Evolutionary conservation across 2,329 filamentous ascomycete species (phyloP), one percentile per base, ranked within the genome.

Genomic region (Aspergillus hortae): DNA sequence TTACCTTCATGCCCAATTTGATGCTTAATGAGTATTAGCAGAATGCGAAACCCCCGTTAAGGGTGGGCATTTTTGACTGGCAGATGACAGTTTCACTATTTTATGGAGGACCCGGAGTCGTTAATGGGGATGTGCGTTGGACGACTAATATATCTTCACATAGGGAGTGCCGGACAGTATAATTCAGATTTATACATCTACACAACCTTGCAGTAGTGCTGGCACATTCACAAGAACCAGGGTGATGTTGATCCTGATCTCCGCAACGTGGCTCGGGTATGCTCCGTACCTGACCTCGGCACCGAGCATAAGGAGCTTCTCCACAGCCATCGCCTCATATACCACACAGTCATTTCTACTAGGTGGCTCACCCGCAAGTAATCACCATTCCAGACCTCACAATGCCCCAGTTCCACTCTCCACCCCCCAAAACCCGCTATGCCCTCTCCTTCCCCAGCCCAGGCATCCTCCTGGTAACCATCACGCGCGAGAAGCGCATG

Each of bases 381-480:
- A 35, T 7, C 33, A 10, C 38, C 38, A 41, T 19, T 17, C 4
- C 38, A 41, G 38, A 2, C 14, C 4, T 6, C 3, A 6, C 38
- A 17, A 42, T 42, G 40, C 4, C 40, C n/a, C 35, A n/a, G 15
- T 42, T 42, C 19, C 5, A 17, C 15, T 10, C 40, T 17, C 40
- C 40, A 17, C 40, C 40, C 17, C 40, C 40, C 17, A 21, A 17
- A 42, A 42, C 40, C 40, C 15, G 15, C 40, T 42, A 42, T 17
- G 15, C n/a, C 17, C 40, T 42, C 19, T 60, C 67, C 44, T 72
- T 74, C 63, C 77, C 77, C 57, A 57, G 63, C 41, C 58, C 68
- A 15, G 63, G 67, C 44, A 63, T 77, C 58, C 63, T 78, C 47
- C 65, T 79, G 53, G 69, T 77, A 53, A 73, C 75, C 53, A 71